phyloP scores from a whole-genome alignment of 2,329 filamentous ascomycete species.

The Samsoniella hepiali region DNA sequence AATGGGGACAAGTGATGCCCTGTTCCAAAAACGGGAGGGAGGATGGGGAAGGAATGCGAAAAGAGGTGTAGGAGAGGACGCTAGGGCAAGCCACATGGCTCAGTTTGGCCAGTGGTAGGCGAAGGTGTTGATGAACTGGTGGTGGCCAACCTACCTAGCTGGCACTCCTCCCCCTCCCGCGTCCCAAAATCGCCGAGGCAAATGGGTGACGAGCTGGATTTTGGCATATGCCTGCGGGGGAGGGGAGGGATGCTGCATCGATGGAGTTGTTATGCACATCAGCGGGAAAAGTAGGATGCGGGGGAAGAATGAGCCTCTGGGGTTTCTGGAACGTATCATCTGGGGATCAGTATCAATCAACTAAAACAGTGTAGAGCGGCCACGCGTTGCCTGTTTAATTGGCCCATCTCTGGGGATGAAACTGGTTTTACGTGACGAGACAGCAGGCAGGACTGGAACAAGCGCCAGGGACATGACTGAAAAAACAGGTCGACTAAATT shows the following conservation, averaged over 20 bases:
- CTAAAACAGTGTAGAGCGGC: too few species aligned
- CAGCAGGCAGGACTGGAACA: too few species aligned
- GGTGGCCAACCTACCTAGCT: background rate
- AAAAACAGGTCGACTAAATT: too few species aligned
- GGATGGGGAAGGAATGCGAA: background rate
- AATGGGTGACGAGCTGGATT: background rate
- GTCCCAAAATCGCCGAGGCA: conserved; percentile 3
- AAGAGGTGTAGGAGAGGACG: background rate
- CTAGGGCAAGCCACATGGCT: conserved; percentile 7
- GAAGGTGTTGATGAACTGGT: background rate
- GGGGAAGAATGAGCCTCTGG: background rate
- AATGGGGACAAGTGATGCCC: background rate
- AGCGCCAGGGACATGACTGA: too few species aligned
- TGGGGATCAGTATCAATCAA: too few species aligned
- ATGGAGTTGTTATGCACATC: background rate
- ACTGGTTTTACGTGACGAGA: background rate
- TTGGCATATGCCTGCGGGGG: conserved; percentile 13
- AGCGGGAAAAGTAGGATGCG: background rate
- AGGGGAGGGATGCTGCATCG: background rate
- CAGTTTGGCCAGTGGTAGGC: background rate
- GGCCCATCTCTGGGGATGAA: too few species aligned
- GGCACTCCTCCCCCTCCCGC: background rate
- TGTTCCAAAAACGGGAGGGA: background rate
- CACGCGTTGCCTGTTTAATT: too few species aligned
- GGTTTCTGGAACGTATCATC: too few species aligned